Conservation (phyloP, 768 basidiomycete genomes). For the Amanita polypyramis region DNA sequence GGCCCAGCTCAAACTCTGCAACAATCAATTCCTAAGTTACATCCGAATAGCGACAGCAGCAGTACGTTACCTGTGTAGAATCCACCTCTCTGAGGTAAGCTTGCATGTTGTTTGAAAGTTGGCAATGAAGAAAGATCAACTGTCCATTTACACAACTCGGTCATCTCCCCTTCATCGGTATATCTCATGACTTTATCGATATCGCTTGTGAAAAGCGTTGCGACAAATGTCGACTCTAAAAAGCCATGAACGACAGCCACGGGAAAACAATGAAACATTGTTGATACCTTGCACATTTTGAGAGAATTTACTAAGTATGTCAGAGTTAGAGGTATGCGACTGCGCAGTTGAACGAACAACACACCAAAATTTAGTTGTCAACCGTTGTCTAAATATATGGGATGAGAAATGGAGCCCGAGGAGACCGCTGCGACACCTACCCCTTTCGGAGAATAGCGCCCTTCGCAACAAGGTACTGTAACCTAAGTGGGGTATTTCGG, state of each 20-base stretch:
- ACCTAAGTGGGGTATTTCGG: constrained; percentile 34
- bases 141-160: constrained; percentile 78
- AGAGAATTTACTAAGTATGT: constrained; percentile 54
- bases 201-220: constrained; percentile 73
- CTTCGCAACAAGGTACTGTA: constrained; percentile 83
- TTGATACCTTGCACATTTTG: constrained; percentile 42
- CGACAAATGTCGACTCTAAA: constrained; percentile 69
- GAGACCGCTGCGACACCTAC: constrained; percentile 28
- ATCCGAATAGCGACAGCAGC: background rate
- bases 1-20: constrained; percentile 72
- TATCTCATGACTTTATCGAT: constrained; percentile 71
- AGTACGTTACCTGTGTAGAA: constrained; percentile 64
- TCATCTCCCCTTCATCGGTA: constrained; percentile 73
- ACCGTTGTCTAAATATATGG: constrained; percentile 47
- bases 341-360: constrained; percentile 13
- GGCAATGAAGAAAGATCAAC: constrained; percentile 74
- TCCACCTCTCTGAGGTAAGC: constrained; percentile 41
- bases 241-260: background rate
- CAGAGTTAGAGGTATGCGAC: constrained; percentile 9
- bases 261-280: background rate
- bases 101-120: constrained; percentile 65
- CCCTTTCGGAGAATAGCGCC: constrained; percentile 82
- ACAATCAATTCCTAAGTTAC: background rate
- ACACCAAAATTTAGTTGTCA: constrained; percentile 78
- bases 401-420: constrained; percentile 13